Percentiles rank a stretch among this genome's conserved stretches.
phyloP scores from a whole-genome alignment of 495 filamentous ascomycete genomes.

The Penicillium flavigenum region DNA sequence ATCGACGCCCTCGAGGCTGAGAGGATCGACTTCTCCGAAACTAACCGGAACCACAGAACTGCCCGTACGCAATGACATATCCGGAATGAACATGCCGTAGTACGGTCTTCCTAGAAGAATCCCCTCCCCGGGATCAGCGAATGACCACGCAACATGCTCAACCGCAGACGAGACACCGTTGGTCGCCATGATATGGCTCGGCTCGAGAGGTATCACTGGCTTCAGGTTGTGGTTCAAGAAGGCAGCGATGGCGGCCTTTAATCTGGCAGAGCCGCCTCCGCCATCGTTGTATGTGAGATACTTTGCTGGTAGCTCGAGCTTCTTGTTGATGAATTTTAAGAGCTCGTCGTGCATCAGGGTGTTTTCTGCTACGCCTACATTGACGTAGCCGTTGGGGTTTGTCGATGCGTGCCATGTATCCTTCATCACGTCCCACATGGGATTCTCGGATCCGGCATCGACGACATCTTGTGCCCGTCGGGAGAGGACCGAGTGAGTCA shows the following conservation, averaged over 20 bases:
- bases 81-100: constrained; percentile 49
- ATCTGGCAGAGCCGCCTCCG: constrained; percentile 29
- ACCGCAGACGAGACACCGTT: constrained; percentile 50
- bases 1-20: constrained; percentile 39
- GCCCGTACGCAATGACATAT: constrained; percentile 30
- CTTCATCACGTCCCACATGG: constrained; percentile 31
- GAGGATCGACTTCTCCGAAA: constrained; percentile 47
- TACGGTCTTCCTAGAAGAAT: constrained; percentile 51
- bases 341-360: constrained; percentile 40
- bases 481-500: constrained; percentile 18
- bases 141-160: constrained; percentile 44
- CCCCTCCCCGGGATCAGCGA: constrained; percentile 49
- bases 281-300: constrained; percentile 48
- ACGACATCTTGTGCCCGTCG: constrained; percentile 23
- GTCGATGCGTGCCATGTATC: constrained; percentile 25
- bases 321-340: constrained; percentile 30
- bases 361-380: constrained; percentile 45
- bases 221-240: constrained; percentile 47
- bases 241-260: constrained; percentile 43
- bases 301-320: constrained; percentile 32
- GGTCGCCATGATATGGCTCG: constrained; percentile 44
- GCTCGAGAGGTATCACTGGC: constrained; percentile 35
- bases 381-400: constrained; percentile 39
- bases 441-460: constrained; percentile 12
- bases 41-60: constrained; percentile 41